Conservation (phyloP, 345 rosid species). For the Mallotus nudiflorus region DNA sequence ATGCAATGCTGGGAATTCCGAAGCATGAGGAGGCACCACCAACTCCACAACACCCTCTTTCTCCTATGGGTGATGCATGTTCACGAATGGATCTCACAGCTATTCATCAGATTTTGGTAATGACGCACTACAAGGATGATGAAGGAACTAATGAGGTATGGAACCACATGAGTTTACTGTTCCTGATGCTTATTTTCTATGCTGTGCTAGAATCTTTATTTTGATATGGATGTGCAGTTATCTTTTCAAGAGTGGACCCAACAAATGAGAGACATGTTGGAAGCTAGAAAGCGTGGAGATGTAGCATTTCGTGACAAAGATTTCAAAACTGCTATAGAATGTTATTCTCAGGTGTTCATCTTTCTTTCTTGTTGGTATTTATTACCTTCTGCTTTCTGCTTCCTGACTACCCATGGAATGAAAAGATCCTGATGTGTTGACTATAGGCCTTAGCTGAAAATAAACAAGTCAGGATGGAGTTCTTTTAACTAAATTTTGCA, state of each 20-base stretch:
- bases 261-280: slow-evolving; percentile 84
- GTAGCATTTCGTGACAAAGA: slow-evolving; percentile 69
- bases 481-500: too few relatives aligned
- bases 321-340: slow-evolving; percentile 67
- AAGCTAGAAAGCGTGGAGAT: slow-evolving; percentile 86
- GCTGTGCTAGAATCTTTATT: slow-evolving; percentile 16
- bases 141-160: slow-evolving; percentile 85
- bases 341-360: slow-evolving; percentile 71
- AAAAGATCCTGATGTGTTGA: neutral
- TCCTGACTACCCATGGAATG: neutral
- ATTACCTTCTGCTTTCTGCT: neutral
- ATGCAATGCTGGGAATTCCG: slow-evolving; percentile 72
- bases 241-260: slow-evolving; percentile 98
- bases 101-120: slow-evolving; percentile 77
- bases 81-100: slow-evolving; percentile 81
- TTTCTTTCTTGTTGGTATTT: neutral
- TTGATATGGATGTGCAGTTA: slow-evolving; percentile 39
- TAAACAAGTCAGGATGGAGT: too few relatives aligned
- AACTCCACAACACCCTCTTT: slow-evolving; percentile 54
- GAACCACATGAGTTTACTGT: neutral
- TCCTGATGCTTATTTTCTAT: neutral
- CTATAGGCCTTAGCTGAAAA: neutral
- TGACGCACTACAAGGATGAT: slow-evolving; percentile 79
- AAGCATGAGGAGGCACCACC: slow-evolving; percentile 70
- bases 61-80: slow-evolving; percentile 85